Base-by-base conservation (phyloP, 257 asterid species). In the Lithospermum erythrorhizon region DNA sequence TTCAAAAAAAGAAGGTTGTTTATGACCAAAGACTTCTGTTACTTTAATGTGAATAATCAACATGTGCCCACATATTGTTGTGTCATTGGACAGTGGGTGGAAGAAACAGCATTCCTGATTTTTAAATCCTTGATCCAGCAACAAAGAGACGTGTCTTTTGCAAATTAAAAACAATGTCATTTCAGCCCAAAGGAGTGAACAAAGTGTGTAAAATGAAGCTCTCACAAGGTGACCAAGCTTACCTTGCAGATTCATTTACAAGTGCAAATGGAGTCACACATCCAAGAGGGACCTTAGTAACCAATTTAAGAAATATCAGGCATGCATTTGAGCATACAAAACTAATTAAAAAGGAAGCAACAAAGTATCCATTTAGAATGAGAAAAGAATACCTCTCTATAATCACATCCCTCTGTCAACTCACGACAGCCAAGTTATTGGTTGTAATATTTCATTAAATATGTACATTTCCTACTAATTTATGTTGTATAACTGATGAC, bases 211-310 rank as follows among this genome's bases (percentile, higher is more conserved):
- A 22, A 23, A 16, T n/a, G 18, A 55, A 41, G 27, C 6, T 51
- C 17, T 24, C 53, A 68, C 56, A 32, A 65, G 27, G 57, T 23
- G 52, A 61, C 55, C 67, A 66, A 29, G 69, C 49, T 55, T 69
- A 91, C 95, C 90, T 74, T 62, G 98, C 95, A 16, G 95, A 83
- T 67, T 91, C 95, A 59, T 91, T 91, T 65, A 86, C 82, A 66
- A 88, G 79, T 18, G 96, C 90, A 68, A 91, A 88, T 24, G 98
- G 98, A 71, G 96, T 91, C 70, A 91, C 95, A 65, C 89, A 86
- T 24, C 95, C 96, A 24, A 82, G 76, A 25, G 96, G 95, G 61
- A 91, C 95, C 96, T 91, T 63, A 68, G 73, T 53, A 68, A 66
- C 55, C 18, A 66, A 65, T 66, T 19, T 53, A 53, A 57, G 37